Evolutionary conservation across 768 basidiomycete species (phyloP), one percentile per base, ranked within the genome.

Genomic region (Rhizopogon salebrosus): DNA sequence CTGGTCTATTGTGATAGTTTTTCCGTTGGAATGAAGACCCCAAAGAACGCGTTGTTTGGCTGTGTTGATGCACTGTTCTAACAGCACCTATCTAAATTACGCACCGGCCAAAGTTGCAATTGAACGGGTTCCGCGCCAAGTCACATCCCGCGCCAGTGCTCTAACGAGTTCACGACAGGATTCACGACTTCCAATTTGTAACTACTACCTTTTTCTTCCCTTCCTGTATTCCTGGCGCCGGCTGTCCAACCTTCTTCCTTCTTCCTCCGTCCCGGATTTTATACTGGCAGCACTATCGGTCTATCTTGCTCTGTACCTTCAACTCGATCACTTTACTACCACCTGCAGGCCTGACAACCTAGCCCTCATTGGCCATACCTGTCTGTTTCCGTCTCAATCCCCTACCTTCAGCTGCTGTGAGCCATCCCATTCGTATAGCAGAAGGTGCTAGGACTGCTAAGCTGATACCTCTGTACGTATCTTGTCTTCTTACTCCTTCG

Each of bases 91-190:
- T 42, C 31, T 29, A 36, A 48, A 42, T 43, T 42, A 41, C 43
- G 31, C 35, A 3, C 45, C 45, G 31, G 45, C 14, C 20, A 20
- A 46, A 39, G 51, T 51, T 62, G 57, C 58, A 60, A 57, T 65
- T 60, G 56, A 54, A 61, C 50, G 53, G 34, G 55, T 56, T 37
- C 46, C 52, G 53, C 38, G 29, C 24, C 37, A 37, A 49, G 22
- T 36, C 40, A 41, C 31, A 52, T 29, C 42, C 43, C 49, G 27
- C 42, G 48, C 54, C 58, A 54, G 50, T 55, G 54, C 51, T 53
- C 48, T 45, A 39, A 64, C 67, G 64, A 64, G 38, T 51, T 66
- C 60, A 65, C 66, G 66, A 64, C 66, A 31, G 35, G 31, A 20
- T 29, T 23, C 29, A 26, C 42, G 37, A 39, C n/a, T 18, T 49